Conservation (phyloP, 495 filamentous ascomycete genomes). For the Halenospora varia region DNA sequence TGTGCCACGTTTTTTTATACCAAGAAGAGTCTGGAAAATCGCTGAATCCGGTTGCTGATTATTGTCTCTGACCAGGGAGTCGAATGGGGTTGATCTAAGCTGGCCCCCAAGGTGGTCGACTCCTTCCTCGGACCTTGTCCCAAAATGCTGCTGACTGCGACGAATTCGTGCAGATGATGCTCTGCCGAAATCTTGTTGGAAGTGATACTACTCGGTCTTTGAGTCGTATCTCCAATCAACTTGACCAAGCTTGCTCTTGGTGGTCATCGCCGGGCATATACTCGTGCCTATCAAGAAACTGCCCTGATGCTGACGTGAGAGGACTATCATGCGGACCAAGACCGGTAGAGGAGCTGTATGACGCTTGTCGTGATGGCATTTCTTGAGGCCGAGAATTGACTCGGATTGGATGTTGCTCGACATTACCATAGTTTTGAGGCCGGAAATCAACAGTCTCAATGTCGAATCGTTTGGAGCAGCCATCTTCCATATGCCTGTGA, state of each 20-base stretch:
- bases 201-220: background rate
- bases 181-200: background rate
- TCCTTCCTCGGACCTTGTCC: background rate
- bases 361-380: constrained; percentile 13
- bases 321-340: constrained; percentile 11
- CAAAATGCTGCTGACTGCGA: background rate
- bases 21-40: too few relatives aligned
- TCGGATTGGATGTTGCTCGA: constrained; percentile 10
- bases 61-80: background rate
- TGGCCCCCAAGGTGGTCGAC: background rate
- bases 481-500: constrained; percentile 72
- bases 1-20: background rate
- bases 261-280: constrained; percentile 11
- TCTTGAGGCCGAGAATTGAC: constrained; percentile 4
- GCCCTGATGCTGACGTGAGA: constrained; percentile 20
- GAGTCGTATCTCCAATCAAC: constrained; percentile 10
- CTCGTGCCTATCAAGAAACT: constrained; percentile 18
- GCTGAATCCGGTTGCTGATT: too few relatives aligned
- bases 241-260: constrained; percentile 16
- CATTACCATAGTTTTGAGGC: constrained; percentile 15
- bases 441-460: constrained; percentile 25
- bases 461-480: constrained; percentile 70
- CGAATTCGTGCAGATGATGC: background rate
- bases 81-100: background rate
- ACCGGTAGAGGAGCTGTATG: constrained; percentile 19